Conservation (phyloP, 768 basidiomycete genomes). For the Guyanaporus albipodus region DNA sequence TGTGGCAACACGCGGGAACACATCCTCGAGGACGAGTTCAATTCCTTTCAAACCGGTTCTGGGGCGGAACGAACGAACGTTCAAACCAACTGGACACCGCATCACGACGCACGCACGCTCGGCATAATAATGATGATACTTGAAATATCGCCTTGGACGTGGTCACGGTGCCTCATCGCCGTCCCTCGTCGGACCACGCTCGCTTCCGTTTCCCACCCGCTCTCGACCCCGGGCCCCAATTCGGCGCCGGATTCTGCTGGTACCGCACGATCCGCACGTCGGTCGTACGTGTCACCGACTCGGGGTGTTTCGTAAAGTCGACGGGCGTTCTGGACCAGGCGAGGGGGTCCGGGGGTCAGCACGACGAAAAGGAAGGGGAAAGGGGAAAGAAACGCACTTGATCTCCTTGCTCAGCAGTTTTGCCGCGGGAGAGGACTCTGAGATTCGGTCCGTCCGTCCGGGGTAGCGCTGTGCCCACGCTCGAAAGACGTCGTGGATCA, state of each 20-base stretch:
- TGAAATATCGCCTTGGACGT: background rate
- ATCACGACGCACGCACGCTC: no score
- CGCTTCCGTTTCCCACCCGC: conserved; percentile 43
- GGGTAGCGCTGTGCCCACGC: conserved; percentile 82
- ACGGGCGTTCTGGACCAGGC: conserved; percentile 40
- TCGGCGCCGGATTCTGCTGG: conserved; percentile 82
- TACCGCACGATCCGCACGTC: conserved; percentile 81
- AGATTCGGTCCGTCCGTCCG: conserved; percentile 79
- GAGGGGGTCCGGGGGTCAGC: background rate
- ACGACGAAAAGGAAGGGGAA: background rate
- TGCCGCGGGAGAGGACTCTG: conserved; percentile 66
- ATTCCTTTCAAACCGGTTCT: no score
- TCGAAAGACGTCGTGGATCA: conserved; percentile 79
- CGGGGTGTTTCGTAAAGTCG: conserved; percentile 75
- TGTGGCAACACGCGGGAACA: no score
- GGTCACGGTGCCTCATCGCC: background rate
- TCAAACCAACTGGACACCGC: no score
- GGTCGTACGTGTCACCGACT: conserved; percentile 53
- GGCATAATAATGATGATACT: background rate
- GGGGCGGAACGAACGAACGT: no score
- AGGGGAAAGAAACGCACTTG: conserved; percentile 42
- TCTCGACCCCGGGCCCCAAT: conserved; percentile 89
- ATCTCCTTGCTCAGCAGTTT: conserved; percentile 65
- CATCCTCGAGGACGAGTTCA: no score
- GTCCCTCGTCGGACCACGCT: conserved; percentile 17